Conservation (phyloP, 2,329 filamentous ascomycete species). For the Fusarium nygamai region DNA sequence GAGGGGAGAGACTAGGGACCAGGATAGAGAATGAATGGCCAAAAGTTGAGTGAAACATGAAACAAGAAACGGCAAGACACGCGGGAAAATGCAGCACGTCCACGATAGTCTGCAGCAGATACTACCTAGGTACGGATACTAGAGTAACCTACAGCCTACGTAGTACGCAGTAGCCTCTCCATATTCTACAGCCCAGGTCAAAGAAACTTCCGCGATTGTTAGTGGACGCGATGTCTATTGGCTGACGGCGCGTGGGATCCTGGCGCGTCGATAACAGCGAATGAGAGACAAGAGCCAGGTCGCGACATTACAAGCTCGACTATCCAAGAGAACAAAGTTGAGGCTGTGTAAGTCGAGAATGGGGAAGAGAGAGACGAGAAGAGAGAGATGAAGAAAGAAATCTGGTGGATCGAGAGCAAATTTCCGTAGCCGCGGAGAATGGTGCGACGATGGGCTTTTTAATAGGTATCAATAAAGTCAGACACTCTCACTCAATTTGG, state of each 20-base stretch:
- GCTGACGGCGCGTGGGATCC: constrained; percentile 26
- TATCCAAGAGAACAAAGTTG: neutral
- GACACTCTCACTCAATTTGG: neutral
- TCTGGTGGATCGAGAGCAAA: constrained; percentile 31
- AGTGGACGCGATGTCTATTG: constrained; percentile 30
- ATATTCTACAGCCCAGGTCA: neutral
- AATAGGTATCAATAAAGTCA: neutral
- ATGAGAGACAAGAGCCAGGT: constrained; percentile 25
- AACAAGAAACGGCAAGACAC: constrained; percentile 32
- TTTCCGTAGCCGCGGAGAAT: constrained; percentile 42
- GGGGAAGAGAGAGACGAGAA: neutral
- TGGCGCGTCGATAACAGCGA: constrained; percentile 38
- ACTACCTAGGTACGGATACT: too few relatives aligned
- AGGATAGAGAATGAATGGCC: constrained; percentile 26
- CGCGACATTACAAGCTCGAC: constrained; percentile 1
- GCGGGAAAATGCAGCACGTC: constrained; percentile 7
- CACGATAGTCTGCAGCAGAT: constrained; percentile 15
- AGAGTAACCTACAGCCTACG: neutral
- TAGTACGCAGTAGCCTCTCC: neutral
- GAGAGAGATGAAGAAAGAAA: neutral
- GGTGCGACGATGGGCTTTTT: constrained; percentile 35
- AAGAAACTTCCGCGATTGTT: constrained; percentile 5
- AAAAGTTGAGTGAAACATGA: constrained; percentile 29
- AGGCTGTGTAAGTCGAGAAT: constrained; percentile 29
- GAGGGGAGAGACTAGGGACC: constrained; percentile 4